Evolutionary conservation across 257 asterid species (phyloP).

Genomic region (Orobanche coerulescens): DNA sequence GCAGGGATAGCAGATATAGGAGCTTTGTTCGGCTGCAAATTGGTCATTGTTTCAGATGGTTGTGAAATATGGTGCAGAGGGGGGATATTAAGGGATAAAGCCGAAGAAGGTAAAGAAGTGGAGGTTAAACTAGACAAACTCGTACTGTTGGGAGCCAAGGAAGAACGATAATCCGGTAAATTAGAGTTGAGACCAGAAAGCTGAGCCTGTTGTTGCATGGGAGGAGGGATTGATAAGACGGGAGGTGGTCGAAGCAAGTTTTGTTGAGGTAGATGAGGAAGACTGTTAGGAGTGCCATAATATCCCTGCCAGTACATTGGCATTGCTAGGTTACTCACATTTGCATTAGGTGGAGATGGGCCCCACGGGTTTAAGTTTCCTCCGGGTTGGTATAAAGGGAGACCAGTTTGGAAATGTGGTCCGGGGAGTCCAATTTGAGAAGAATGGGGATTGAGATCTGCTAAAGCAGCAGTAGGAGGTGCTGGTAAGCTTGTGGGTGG

Average conservation of each 20-base stretch:
- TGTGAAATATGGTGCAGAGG: constrained; percentile 40
- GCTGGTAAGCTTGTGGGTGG: constrained; percentile 62
- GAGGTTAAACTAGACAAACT: constrained; percentile 39
- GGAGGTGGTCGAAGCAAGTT: constrained; percentile 80
- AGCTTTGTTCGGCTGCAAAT: constrained; percentile 41
- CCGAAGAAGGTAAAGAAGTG: constrained; percentile 39
- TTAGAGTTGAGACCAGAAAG: constrained; percentile 50
- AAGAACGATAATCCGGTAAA: constrained; percentile 49
- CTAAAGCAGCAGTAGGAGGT: constrained; percentile 40
- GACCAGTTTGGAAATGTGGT: constrained; percentile 52
- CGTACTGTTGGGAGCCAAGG: constrained; percentile 36
- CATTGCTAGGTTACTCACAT: constrained; percentile 63
- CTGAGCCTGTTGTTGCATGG: constrained; percentile 82
- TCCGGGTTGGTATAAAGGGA: constrained; percentile 87
- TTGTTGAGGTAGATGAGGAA: constrained; percentile 76
- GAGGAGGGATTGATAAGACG: constrained; percentile 59
- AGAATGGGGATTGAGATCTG: constrained; percentile 55
- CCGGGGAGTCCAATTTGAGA: constrained; percentile 63
- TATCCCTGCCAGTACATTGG: constrained; percentile 97
- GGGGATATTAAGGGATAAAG: constrained; percentile 44
- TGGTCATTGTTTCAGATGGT: constrained; percentile 38
- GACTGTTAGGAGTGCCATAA: constrained; percentile 75
- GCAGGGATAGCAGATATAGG: constrained; percentile 36
- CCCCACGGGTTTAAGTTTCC: constrained; percentile 86
- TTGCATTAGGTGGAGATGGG: constrained; percentile 67